Evolutionary conservation across 192 early-diverging fungal species (phyloP).

Genomic region (Lobosporangium transversale): DNA sequence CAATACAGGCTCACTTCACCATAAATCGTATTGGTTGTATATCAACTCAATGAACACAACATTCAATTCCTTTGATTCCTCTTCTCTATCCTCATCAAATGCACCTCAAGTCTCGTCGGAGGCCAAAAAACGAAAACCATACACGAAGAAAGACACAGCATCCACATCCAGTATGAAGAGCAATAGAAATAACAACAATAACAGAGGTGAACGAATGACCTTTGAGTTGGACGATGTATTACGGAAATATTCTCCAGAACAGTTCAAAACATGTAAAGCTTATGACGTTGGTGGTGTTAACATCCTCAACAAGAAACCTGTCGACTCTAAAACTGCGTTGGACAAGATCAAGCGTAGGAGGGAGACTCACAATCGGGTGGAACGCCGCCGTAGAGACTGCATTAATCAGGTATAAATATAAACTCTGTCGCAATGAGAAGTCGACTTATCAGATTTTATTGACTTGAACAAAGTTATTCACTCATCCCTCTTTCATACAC

Average conservation of each 20-base stretch:
- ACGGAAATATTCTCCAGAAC: conserved; percentile 37
- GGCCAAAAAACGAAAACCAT: not conserved
- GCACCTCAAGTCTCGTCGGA: not conserved
- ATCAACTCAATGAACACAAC: no score
- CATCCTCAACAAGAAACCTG: conserved; percentile 74
- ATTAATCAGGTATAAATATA: conserved; percentile 52
- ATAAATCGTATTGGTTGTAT: no score
- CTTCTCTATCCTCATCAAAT: no score
- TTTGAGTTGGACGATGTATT: conserved; percentile 42
- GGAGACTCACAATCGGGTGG: conserved; percentile 80
- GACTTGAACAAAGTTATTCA: no score
- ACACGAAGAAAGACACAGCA: not conserved
- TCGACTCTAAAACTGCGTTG: conserved; percentile 74
- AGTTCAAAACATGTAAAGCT: conserved; percentile 47
- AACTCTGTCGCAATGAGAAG: not conserved
- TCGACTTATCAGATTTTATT: no score
- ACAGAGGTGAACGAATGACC: conserved; percentile 40
- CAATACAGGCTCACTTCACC: no score
- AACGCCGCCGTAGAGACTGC: conserved; percentile 74
- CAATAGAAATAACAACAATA: conserved; percentile 9
- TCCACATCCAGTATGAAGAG: not conserved
- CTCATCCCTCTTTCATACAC: no score
- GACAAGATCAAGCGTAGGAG: conserved; percentile 73
- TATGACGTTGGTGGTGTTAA: conserved; percentile 73
- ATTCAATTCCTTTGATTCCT: no score